Evolutionary conservation across 139 green algal species (phyloP).

Genomic region (Spirogloea muscicola): DNA sequence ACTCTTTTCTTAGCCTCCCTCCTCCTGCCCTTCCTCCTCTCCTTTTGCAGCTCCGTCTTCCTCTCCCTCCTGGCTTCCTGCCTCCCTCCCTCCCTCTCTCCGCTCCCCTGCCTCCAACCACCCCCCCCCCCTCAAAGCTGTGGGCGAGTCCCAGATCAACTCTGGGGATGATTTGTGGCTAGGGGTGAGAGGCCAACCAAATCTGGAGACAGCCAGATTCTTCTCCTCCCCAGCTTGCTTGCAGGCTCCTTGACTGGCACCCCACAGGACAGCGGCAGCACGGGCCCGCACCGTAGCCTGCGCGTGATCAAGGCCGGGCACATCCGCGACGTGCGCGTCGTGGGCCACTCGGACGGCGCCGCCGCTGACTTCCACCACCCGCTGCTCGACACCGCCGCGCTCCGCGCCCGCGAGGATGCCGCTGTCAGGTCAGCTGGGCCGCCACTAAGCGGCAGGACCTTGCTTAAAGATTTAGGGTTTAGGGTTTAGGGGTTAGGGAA

Average conservation of each 20-base stretch:
- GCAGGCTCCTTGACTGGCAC: conserved; percentile 22
- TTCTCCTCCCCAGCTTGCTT: neutral
- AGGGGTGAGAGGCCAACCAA: no score
- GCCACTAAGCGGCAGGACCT: neutral
- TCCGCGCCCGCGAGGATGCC: conserved; percentile 64
- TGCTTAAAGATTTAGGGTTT: neutral
- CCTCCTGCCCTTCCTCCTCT: no score
- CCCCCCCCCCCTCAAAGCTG: neutral
- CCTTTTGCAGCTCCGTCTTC: no score
- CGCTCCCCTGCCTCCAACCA: neutral
- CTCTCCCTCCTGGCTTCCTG: neutral
- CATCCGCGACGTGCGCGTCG: conserved; percentile 30
- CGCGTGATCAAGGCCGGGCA: conserved; percentile 38
- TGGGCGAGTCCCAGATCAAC: neutral
- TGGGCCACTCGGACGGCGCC: conserved; percentile 5
- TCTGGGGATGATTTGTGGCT: no score
- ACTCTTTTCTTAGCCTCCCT: no score
- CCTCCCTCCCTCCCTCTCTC: neutral
- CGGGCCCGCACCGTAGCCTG: conserved; percentile 18
- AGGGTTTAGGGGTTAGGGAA: no score
- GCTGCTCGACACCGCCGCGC: conserved; percentile 59
- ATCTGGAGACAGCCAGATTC: neutral
- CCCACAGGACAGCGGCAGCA: conserved; percentile 41
- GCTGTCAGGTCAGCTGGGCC: conserved; percentile 42
- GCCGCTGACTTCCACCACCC: conserved; percentile 54